A percentile compares a stretch with the other conserved stretches of the same genome.
Conservation (phyloP, 108 stramenopile species). For the Cyclostephanos invisitatus region DNA sequence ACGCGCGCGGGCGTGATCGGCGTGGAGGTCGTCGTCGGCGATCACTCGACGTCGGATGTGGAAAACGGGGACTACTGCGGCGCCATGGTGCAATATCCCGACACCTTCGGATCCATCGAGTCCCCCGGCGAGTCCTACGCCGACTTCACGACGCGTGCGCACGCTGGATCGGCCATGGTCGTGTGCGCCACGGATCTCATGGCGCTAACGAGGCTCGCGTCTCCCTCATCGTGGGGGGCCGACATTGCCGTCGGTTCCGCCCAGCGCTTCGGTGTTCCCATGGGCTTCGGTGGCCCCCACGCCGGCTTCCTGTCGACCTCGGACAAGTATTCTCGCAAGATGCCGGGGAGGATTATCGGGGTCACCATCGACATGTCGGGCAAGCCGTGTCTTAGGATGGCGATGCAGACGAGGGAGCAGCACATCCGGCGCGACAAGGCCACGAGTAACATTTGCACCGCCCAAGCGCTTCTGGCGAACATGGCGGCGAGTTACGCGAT, state of each 20-base stretch:
- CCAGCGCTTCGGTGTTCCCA: slow-evolving; percentile 98
- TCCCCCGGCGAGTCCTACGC: slow-evolving; percentile 85
- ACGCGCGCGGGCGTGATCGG: slow-evolving; percentile 92
- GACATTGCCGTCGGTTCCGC: slow-evolving; percentile 98
- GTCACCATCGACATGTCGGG: slow-evolving; percentile 90
- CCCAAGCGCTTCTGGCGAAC: slow-evolving; percentile 98
- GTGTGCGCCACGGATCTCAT: slow-evolving; percentile 95
- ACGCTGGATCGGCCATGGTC: slow-evolving; percentile 84
- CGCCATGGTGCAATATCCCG: slow-evolving; percentile 98
- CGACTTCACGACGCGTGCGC: slow-evolving; percentile 76
- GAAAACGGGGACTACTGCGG: slow-evolving; percentile 85
- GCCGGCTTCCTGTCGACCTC: slow-evolving; percentile 96
- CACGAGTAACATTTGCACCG: slow-evolving; percentile 99
- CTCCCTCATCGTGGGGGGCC: slow-evolving; percentile 94
- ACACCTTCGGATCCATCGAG: slow-evolving; percentile 91
- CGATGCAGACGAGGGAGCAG: slow-evolving; percentile 99
- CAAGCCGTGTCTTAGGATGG: slow-evolving; percentile 97
- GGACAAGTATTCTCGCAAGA: slow-evolving; percentile 91
- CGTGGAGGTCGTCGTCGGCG: slow-evolving; percentile 91
- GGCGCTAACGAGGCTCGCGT: slow-evolving; percentile 88
- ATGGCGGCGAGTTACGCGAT: slow-evolving; percentile 99
- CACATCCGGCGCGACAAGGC: slow-evolving; percentile 99
- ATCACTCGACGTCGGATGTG: slow-evolving; percentile 77
- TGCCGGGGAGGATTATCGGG: slow-evolving; percentile 99
- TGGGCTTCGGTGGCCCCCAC: slow-evolving; percentile 99